Evolutionary conservation across 306 rosid genomes (phyloP).

Genomic region (Ormosia emarginata): DNA sequence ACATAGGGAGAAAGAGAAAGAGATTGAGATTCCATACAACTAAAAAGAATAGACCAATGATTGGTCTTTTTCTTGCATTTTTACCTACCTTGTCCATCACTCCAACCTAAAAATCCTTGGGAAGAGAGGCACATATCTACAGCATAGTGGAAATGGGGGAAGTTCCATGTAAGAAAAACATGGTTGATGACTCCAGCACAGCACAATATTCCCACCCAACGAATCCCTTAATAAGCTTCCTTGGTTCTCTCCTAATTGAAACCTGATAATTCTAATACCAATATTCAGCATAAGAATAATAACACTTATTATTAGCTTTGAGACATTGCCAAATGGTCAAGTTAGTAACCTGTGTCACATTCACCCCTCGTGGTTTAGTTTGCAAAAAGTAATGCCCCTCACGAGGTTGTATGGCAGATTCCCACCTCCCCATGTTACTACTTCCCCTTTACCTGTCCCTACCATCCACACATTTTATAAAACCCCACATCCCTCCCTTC

Average conservation of each 20-base stretch:
- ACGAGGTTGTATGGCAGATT: constrained; percentile 64
- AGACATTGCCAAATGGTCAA: constrained; percentile 49
- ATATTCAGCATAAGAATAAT: constrained; percentile 1
- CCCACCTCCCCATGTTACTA: constrained; percentile 80
- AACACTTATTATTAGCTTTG: background rate
- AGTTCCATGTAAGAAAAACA: constrained; percentile 31
- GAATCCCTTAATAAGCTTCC: constrained; percentile 43
- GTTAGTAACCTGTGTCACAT: constrained; percentile 37
- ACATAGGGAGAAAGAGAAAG: background rate
- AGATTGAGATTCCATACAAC: constrained; percentile 50
- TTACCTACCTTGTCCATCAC: constrained; percentile 65
- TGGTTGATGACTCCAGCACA: constrained; percentile 24
- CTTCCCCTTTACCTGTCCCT: constrained; percentile 43
- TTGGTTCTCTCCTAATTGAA: constrained; percentile 39
- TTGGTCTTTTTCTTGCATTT: constrained; percentile 46
- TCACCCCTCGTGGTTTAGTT: constrained; percentile 48
- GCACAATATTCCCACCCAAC: constrained; percentile 44
- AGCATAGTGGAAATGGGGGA: constrained; percentile 11
- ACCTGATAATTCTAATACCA: background rate
- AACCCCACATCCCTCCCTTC: constrained; percentile 42
- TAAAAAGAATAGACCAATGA: constrained; percentile 53
- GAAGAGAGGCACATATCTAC: constrained; percentile 19
- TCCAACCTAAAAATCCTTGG: constrained; percentile 38
- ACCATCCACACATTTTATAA: constrained; percentile 43
- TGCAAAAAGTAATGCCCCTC: constrained; percentile 50